These are phyloP conservation scores for Chloranthus sessilifolius DNA, from an alignment of 164 flowering plant species.

Conservation along the genomic window DNA sequence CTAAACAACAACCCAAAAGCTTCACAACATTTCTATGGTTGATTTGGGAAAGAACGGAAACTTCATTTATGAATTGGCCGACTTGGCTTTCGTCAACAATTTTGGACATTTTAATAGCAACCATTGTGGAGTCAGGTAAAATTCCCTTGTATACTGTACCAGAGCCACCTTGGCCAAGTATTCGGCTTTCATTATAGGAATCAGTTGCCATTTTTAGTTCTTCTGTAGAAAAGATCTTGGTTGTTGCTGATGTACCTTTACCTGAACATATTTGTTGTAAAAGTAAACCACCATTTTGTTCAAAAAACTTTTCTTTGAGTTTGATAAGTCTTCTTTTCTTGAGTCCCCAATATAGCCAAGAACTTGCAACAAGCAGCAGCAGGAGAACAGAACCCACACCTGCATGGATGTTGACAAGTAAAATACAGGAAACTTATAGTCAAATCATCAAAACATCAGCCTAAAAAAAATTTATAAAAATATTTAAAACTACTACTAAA, in stretches of 20 bases:
- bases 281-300: slow-evolving; percentile 9
- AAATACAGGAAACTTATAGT: not conserved
- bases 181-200: not conserved
- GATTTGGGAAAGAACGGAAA: slow-evolving; percentile 1
- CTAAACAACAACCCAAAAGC: slow-evolving; percentile 8
- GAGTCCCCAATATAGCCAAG: slow-evolving; percentile 3
- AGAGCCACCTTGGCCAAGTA: slow-evolving; percentile 1
- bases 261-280: slow-evolving; percentile 3
- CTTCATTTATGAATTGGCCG: slow-evolving; percentile 10
- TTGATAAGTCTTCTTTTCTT: slow-evolving; percentile 4
- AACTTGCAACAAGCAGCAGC: slow-evolving; percentile 1
- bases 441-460: too few species aligned
- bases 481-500: not conserved
- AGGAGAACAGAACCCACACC: slow-evolving; percentile 2
- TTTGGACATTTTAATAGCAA: slow-evolving; percentile 8
- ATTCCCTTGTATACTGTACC: slow-evolving; percentile 1
- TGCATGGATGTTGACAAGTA: not conserved
- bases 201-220: slow-evolving; percentile 1
- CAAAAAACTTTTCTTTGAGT: slow-evolving; percentile 6
- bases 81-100: slow-evolving; percentile 8
- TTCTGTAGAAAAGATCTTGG: slow-evolving; percentile 3
- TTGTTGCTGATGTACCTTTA: not conserved
- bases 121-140: not conserved
- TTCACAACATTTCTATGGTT: slow-evolving; percentile 12
- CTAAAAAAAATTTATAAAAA: not conserved